A percentile compares a stretch with the other conserved stretches of the same genome.
phyloP scores from a whole-genome alignment of 2,329 filamentous ascomycete species.

The Microascus cirrosus region DNA sequence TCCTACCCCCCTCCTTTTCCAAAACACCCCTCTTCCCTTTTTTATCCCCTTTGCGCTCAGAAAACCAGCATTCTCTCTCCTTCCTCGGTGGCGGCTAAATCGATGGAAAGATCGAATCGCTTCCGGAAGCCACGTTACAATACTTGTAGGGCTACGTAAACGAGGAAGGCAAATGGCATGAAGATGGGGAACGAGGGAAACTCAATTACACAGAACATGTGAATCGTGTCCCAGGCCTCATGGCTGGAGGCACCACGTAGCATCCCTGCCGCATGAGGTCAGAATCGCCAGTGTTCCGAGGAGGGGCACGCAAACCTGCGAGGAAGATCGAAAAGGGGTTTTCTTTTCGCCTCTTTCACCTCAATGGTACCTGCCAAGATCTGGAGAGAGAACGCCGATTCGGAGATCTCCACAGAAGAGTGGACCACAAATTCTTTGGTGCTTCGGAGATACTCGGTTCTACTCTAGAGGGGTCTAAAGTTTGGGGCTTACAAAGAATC shows the following conservation, averaged over 20 bases:
- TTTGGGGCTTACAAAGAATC: background rate
- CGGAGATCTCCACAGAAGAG: background rate
- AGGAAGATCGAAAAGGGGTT: background rate
- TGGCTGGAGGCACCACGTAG: background rate
- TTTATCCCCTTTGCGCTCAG: no score
- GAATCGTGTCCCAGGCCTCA: background rate
- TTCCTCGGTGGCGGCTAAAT: no score
- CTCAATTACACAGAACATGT: background rate
- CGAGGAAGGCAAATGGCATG: background rate
- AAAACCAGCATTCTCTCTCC: no score
- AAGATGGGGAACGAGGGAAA: background rate
- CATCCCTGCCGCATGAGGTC: background rate
- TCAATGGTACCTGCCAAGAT: slow-evolving; percentile 16
- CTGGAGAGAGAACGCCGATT: slow-evolving; percentile 20
- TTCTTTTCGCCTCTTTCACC: background rate
- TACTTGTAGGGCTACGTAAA: background rate
- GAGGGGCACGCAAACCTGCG: background rate
- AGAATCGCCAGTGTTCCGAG: background rate
- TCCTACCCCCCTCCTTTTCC: slow-evolving; percentile 9
- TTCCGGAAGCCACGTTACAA: background rate
- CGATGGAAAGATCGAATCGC: background rate
- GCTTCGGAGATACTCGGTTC: background rate
- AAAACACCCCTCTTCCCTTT: no score
- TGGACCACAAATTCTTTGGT: background rate
- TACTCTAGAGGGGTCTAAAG: background rate